Evolutionary conservation across 345 rosid genomes (phyloP), one percentile per base, ranked within the genome.

Genomic region (Acer campestre): DNA sequence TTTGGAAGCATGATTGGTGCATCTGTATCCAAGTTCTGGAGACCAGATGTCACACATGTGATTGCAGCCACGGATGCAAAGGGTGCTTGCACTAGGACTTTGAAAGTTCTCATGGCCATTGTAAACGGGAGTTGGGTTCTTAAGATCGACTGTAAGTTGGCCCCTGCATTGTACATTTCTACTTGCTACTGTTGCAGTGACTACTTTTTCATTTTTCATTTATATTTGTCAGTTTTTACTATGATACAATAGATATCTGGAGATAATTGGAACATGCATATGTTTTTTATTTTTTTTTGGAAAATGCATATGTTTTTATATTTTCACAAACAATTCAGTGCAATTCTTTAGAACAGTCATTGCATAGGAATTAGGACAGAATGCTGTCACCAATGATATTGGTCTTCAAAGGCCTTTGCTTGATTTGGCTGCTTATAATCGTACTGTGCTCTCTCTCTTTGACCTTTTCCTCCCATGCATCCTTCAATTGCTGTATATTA

Each of bases 31-130:
- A 93, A 89, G 78, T 86, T 82, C 83, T 95, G 98, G 98, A 85
- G 61, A 67, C 88, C 98, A 76, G 84, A 80, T 78, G 95, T 92
- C 46, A 91, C 98, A 40, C 98, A 95, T 80, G 92, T 93, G 61
- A 90, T 95, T 83, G 97, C 98, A 67, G 85, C 95, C 38, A 88
- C 92, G 59, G 86, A 88, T 76, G 84, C 72, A 18, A 73, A 84
- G 16, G 95, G 98, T 77, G 97, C 97, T 20, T 93, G 94, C 85
- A 87, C 86, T 62, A 84, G 98, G 84, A 93, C 98, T 9, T 68
- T 90, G 20, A 93, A 95, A 81, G 93, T 93, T 86, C 95, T 95
- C 62, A 89, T 92, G 95, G 94, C 97, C 75, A 91, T 90, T 79
- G 82, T 90, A 48, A 84, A 85, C 67, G 98, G 95, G 70, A 89